Evolutionary conservation across 306 rosid genomes (phyloP).

Genomic region (Trichosanthes truncata): DNA sequence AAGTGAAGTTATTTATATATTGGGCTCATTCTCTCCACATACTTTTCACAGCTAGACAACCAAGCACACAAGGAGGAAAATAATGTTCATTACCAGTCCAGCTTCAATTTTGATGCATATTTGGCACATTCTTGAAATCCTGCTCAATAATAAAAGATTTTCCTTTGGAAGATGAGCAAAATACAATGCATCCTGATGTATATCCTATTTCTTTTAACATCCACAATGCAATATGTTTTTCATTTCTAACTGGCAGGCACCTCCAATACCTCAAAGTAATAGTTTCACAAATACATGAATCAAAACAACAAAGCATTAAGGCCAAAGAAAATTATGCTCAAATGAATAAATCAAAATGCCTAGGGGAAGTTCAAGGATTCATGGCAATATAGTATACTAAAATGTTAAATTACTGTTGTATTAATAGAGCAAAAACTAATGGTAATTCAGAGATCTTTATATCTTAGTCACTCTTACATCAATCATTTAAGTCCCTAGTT

Average conservation of each 20-base stretch:
- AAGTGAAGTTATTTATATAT: not conserved
- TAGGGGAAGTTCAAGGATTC: not conserved
- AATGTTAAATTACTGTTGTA: not conserved
- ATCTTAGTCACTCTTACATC: not conserved
- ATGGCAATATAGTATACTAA: not conserved
- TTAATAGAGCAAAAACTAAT: not conserved
- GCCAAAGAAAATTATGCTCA: not conserved
- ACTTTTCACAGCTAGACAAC: not conserved
- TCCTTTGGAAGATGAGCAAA: not conserved
- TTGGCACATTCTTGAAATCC: not conserved
- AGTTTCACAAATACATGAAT: not conserved
- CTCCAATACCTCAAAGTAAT: not conserved
- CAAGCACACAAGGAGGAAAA: not conserved
- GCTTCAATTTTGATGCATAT: not conserved
- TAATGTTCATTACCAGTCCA: not conserved
- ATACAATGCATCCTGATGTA: not conserved
- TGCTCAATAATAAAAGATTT: not conserved
- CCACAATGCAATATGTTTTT: not conserved
- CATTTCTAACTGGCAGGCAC: not conserved
- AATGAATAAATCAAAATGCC: not conserved
- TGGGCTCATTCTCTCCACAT: not conserved
- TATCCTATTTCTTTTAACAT: not conserved
- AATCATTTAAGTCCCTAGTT: not conserved
- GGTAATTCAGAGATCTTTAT: not conserved
- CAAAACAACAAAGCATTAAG: not conserved